These are phyloP conservation scores for Exobasidium cylindrosporum DNA, from an alignment of 1,284 basidiomycete genomes.

Conservation along the genomic window DNA sequence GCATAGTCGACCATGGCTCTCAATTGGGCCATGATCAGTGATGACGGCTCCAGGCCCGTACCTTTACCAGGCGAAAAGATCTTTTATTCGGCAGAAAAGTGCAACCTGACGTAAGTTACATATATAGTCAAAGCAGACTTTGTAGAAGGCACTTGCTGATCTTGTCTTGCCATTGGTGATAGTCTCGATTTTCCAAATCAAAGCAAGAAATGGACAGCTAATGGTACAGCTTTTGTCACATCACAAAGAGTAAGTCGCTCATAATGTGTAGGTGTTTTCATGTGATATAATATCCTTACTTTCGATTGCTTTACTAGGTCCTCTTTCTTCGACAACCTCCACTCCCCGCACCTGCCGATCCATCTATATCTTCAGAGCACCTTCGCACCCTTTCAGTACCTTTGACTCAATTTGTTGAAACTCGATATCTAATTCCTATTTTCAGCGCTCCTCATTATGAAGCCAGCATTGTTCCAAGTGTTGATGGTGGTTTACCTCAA, in stretches of 20 bases:
- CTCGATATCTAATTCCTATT: conserved; percentile 40
- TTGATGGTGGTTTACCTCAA: conserved; percentile 36
- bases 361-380: conserved; percentile 11
- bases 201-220: conserved; percentile 27
- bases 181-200: conserved; percentile 22
- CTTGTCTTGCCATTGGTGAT: background rate
- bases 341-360: conserved; percentile 10
- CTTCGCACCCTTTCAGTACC: conserved; percentile 32
- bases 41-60: conserved; percentile 27
- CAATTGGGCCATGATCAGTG: conserved; percentile 44
- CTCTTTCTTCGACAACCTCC: conserved; percentile 35
- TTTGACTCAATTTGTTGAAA: conserved; percentile 28
- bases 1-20: conserved; percentile 29
- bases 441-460: conserved; percentile 39
- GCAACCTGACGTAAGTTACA: conserved; percentile 16
- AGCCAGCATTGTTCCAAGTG: conserved; percentile 33
- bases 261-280: background rate
- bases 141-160: background rate
- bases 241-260: conserved; percentile 29
- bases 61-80: conserved; percentile 38
- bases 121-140: no score
- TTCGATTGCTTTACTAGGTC: conserved; percentile 19
- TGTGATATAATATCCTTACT: background rate
- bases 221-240: conserved; percentile 33
- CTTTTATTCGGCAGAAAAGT: conserved; percentile 24